Percentiles rank a stretch among this genome's conserved stretches.
Conservation (phyloP, 768 basidiomycete genomes). For the Ramaria rubella region DNA sequence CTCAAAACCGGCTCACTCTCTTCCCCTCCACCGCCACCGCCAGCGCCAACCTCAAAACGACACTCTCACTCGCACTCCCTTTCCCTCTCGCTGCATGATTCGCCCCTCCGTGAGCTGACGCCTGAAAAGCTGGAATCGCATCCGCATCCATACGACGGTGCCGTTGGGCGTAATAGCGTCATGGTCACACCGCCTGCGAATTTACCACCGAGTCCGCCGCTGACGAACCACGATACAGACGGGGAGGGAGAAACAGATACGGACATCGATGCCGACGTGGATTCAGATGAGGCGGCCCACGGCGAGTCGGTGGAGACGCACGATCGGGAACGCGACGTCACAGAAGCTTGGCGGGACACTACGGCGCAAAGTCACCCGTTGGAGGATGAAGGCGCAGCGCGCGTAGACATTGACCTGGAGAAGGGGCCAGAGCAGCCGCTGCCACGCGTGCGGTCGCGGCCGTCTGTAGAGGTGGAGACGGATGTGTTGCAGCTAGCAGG, state of each 20-base stretch:
- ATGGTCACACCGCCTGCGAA: constrained; percentile 18
- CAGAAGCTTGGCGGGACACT: constrained; percentile 3
- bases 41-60: neutral
- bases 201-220: constrained; percentile 27
- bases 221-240: constrained; percentile 16
- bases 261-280: constrained; percentile 9
- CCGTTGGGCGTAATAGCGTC: neutral
- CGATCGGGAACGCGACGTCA: constrained; percentile 5
- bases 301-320: constrained; percentile 8
- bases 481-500: neutral
- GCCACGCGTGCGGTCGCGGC: neutral
- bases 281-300: constrained; percentile 16
- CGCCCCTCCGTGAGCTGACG: neutral
- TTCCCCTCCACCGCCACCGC: neutral
- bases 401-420: neutral
- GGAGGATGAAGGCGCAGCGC: neutral
- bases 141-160: constrained; percentile 12
- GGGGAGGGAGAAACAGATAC: constrained; percentile 1
- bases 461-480: neutral
- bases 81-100: neutral
- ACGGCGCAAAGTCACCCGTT: neutral
- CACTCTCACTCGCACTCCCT: neutral
- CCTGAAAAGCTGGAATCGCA: neutral
- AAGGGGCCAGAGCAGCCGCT: neutral
- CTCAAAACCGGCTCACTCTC: constrained; percentile 7